phyloP scores from a whole-genome alignment of 371 early-diverging fungal species.

The Blakeslea trispora region DNA sequence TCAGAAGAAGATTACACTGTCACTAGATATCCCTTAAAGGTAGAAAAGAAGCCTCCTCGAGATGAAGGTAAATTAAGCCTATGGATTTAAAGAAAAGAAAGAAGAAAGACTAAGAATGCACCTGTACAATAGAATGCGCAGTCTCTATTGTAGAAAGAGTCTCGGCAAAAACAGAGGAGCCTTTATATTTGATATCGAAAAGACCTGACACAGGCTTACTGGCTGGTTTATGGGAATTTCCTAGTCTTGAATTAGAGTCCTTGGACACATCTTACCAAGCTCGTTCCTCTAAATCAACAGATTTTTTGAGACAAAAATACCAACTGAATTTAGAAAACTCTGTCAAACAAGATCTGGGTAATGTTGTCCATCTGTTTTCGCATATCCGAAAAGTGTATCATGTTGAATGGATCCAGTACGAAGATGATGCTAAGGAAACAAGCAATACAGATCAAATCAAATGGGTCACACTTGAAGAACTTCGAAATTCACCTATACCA shows the following conservation, averaged over 20 bases:
- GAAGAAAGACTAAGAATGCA: neutral
- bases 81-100: neutral
- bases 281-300: conserved; percentile 33
- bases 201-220: conserved; percentile 66
- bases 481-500: conserved; percentile 62
- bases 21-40: conserved; percentile 64
- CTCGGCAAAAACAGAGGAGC: conserved; percentile 8
- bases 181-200: conserved; percentile 56
- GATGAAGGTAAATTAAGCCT: conserved; percentile 60
- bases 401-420: conserved; percentile 51
- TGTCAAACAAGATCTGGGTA: conserved; percentile 52
- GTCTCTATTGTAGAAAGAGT: conserved; percentile 59
- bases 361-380: conserved; percentile 69
- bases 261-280: conserved; percentile 40
- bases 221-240: conserved; percentile 85
- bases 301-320: conserved; percentile 32
- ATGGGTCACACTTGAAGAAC: conserved; percentile 58
- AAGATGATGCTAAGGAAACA: conserved; percentile 2
- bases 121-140: conserved; percentile 49
- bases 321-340: conserved; percentile 22
- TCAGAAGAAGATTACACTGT: conserved; percentile 37
- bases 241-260: conserved; percentile 51
- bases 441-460: conserved; percentile 17
- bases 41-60: conserved; percentile 62
- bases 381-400: conserved; percentile 71